Base-by-base conservation (phyloP, 352 stramenopile species). In the Phytophthora nicotianae region DNA sequence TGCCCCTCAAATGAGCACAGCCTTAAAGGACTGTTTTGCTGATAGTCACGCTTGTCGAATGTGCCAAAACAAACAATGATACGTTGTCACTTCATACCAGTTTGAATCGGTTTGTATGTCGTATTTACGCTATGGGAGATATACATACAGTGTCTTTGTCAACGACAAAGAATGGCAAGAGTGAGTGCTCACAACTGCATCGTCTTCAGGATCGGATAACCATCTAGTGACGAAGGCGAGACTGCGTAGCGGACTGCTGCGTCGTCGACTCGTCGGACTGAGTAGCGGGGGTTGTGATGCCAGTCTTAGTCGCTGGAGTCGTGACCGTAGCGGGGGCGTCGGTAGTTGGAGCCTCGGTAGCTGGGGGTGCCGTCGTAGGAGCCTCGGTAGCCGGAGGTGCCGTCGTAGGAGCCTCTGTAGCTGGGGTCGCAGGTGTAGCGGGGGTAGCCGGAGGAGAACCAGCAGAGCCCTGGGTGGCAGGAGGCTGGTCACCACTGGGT, bases 211-310 rank as follows among this genome's bases (percentile, higher is more conserved):
- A 5, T 38, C 32, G 4, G 32, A 38, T 38, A 38, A 38, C 32
- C 32, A 5, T 13, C 32, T 38, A 70, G 13, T 70, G 49, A 17
- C 62, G 62, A 46, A 46, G 40, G 19, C 40, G 40, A 23, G 40
- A 46, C 40, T 46, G 40, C 5, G 40, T 46, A 26, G 40, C 40
- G 8, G 40, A 46, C 40, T 46, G 40, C 40, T 46, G 40, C 37
- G 60, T 58, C 23, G 60, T 66, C 13, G 58, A 50, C 8, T 55
- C 38, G 55, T 62, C 48, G 21, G 61, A 60, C 61, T 63, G 32
- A 16, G 54, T 52, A 21, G 48, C 29, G n/a, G 45, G 45, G 27
- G 40, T 32, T 11, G 54, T 52, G 33, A 55, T 46, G n/a, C 59
- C 59, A 29, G 59, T 67, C 43, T 60, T 67, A 17, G 17, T 50